Base-by-base conservation (phyloP, 176 grass and related monocot genomes). In the Typha latifolia region DNA sequence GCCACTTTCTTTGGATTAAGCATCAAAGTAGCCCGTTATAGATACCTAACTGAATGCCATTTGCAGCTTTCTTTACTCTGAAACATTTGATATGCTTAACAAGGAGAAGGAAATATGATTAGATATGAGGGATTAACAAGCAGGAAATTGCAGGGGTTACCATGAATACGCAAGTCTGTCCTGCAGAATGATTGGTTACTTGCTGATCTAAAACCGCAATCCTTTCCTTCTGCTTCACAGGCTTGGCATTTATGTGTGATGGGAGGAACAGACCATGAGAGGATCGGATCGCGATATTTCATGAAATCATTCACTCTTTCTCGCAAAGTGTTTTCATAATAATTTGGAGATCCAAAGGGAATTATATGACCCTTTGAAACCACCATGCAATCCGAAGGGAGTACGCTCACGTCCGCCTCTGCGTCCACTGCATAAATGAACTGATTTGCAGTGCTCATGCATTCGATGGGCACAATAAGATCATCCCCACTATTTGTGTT, bases 151-250 rank as follows among this genome's bases (percentile, higher is more conserved):
- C 11, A 61, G 21, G 2, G 34, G 4, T 37, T 37, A 37, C 34
- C 14, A 65, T 69, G 61, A 86, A 80, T 69, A 18, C 65, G 76
- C n/a, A n/a, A n/a, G n/a, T n/a, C 2, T 1, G 62, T 2, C 23
- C 51, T n/a, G 62, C 90, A 94, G 61, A 80, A 78, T 62, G 77
- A 16, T 73, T 74, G 66, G 50, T 52, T 61, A 4, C 18, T 66
- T 12, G 43, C 49, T 9, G 23, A 26, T 24, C 65, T 68, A 23
- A 80, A 78, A 15, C 66, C 76, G 80, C 89, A 88, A 16, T 9
- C 31, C 32, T 12, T 66, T 23, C 70, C 69, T 50, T 31, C n/a
- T 2, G 10, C 0, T 48, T 88, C 72, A 18, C 85, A 94, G 4
- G 0, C 0, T 69, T 53, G 32, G 61, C 82, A 88, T 12, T 10